phyloP scores from a whole-genome alignment of 768 basidiomycete species.

The Tricholoma sp. region DNA sequence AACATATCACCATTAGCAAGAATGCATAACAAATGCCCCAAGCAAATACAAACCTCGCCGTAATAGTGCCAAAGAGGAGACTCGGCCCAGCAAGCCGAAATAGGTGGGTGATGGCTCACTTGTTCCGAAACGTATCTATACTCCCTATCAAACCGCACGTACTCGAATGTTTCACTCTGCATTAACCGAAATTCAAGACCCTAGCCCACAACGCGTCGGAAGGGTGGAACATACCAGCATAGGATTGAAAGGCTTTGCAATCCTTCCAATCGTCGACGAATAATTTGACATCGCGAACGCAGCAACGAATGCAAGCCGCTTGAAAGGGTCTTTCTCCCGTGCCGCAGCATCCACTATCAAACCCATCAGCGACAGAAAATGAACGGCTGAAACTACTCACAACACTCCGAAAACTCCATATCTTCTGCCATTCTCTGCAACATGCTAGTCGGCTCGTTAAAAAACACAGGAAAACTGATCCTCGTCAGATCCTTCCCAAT shows the following conservation, averaged over 20 bases:
- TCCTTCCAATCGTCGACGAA: conserved; percentile 91
- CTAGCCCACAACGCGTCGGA: not conserved
- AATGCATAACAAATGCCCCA: not conserved
- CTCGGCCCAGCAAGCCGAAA: conserved; percentile 94
- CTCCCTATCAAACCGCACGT: conserved; percentile 79
- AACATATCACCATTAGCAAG: not conserved
- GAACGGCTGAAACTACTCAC: conserved; percentile 38
- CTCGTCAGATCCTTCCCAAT: conserved; percentile 97
- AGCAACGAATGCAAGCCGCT: conserved; percentile 86
- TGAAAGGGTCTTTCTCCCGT: conserved; percentile 67
- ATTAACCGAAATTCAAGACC: conserved; percentile 1
- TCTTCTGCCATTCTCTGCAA: conserved; percentile 97
- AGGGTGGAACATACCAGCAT: conserved; percentile 61
- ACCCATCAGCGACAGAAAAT: conserved; percentile 2
- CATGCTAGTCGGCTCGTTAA: conserved; percentile 96
- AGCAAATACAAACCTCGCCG: conserved; percentile 55
- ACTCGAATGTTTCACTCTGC: conserved; percentile 92
- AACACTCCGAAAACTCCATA: conserved; percentile 94
- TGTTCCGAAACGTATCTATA: conserved; percentile 95
- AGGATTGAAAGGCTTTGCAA: conserved; percentile 96
- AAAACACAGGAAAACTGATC: conserved; percentile 93
- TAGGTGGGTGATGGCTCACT: conserved; percentile 96
- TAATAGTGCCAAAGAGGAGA: conserved; percentile 87
- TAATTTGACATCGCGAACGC: conserved; percentile 99
- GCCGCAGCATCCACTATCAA: conserved; percentile 80